These are phyloP conservation scores for Neurospora sp. DNA, from an alignment of 495 filamentous ascomycete species.

Conservation along the genomic window DNA sequence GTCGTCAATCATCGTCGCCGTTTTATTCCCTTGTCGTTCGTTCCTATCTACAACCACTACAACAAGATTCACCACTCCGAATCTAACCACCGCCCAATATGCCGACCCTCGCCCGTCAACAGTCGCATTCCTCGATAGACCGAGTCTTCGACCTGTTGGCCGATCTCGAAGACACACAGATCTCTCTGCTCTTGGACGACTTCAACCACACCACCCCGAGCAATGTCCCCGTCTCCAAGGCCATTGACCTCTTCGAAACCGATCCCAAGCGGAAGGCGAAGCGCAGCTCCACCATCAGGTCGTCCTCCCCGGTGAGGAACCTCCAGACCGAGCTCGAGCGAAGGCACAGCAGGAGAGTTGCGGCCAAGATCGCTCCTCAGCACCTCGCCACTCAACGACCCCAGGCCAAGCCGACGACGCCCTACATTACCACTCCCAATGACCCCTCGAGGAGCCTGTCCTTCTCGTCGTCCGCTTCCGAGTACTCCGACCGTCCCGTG, in stretches of 20 bases:
- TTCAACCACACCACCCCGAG: conserved; percentile 28
- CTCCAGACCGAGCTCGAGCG: conserved; percentile 24
- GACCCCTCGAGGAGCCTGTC: conserved; percentile 5
- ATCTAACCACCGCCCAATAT: conserved; percentile 11
- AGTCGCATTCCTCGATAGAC: conserved; percentile 28
- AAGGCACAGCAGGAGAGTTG: conserved; percentile 25
- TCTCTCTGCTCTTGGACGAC: conserved; percentile 25
- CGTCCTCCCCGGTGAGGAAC: conserved; percentile 22
- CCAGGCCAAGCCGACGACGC: conserved; percentile 2
- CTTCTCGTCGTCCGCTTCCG: conserved; percentile 8
- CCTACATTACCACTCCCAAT: neutral
- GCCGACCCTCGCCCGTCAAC: conserved; percentile 23
- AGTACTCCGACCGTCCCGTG: conserved; percentile 8
- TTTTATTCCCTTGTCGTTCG: neutral
- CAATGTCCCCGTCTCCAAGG: conserved; percentile 28
- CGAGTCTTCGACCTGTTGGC: conserved; percentile 29
- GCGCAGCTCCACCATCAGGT: conserved; percentile 1
- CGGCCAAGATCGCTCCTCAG: neutral
- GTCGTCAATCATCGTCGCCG: neutral
- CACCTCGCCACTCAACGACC: neutral
- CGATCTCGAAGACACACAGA: conserved; percentile 26
- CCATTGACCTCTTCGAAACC: conserved; percentile 25
- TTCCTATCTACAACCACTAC: neutral
- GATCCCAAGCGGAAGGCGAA: conserved; percentile 15
- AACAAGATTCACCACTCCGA: neutral